Evolutionary conservation across 208 protist genomes (phyloP), one percentile per base, ranked within the genome.

Genomic region (Tritrichomonas foetus): DNA sequence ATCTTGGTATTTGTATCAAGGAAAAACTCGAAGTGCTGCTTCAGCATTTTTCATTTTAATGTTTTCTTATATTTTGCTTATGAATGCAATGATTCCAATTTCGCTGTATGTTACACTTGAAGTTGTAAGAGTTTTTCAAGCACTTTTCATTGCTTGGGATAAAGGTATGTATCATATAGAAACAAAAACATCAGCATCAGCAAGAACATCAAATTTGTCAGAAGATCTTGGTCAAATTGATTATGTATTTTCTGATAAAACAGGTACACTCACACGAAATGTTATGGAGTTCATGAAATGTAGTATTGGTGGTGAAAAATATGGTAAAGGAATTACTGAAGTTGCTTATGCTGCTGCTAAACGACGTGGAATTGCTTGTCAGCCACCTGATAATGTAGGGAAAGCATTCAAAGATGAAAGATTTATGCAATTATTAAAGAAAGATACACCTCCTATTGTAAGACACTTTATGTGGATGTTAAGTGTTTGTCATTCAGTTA

Each of bases 221-320:
- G 96, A 95, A 75, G 96, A 96, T 84, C 94, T 96, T 20, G 96
- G 96, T 1, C 94, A 96, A 36, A 94, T 97, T 22, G 93, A 96
- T 49, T 96, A 96, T 89, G 66, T 97, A 47, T 97, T 97, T 94
- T 95, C 95, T 5, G 96, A 97, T 93, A 97, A 97, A 94, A 97
- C 96, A n/a, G 96, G 96, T 5, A 97, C 96, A 30, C 94, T 97
- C 41, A 97, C 96, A 0, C 93, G 94, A 14, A 97, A 96, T 89
- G 69, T 84, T 22, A 80, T 78, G 75, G 64, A 93, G 33, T 94
- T 94, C 75, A 92, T 92, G 55, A 72, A 78, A 41, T 94, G 93
- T 44, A 41, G 36, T 25, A 93, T 89, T 36, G 55, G 27, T 14
- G 93, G 93, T 20, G 41, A 41, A 3, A 66, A 39, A n/a, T 94